Percentiles rank a stretch among this genome's conserved stretches.
Conservation (phyloP, 2,329 filamentous ascomycete species). For the Nigrograna mackinnonii region DNA sequence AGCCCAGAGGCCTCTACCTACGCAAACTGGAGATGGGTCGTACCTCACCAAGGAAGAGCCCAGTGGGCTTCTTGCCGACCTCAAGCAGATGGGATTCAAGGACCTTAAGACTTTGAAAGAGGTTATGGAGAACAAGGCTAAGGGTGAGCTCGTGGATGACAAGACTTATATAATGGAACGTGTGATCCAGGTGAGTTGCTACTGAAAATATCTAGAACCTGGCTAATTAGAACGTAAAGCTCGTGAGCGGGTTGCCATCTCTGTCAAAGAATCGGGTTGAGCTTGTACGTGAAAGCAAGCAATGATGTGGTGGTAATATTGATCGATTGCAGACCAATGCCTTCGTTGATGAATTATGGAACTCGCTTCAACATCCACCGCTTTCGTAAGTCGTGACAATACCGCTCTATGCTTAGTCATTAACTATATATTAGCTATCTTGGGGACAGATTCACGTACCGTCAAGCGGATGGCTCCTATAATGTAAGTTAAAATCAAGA, state of each 20-base stretch:
- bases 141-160: constrained; percentile 67
- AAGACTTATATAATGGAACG: constrained; percentile 78
- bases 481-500: too few relatives aligned
- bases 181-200: constrained; percentile 29
- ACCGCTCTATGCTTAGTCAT: neutral
- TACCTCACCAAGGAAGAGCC: constrained; percentile 33
- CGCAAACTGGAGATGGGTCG: constrained; percentile 9
- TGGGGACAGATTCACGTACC: constrained; percentile 39
- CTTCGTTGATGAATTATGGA: constrained; percentile 17
- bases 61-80: constrained; percentile 47
- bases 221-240: constrained; percentile 1
- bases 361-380: constrained; percentile 17
- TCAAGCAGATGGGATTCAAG: constrained; percentile 56
- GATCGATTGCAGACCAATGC: constrained; percentile 11
- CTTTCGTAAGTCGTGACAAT: constrained; percentile 10
- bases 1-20: constrained; percentile 14
- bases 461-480: constrained; percentile 45
- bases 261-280: constrained; percentile 13
- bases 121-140: constrained; percentile 62
- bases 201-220: too few relatives aligned
- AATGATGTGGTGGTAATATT: too few relatives aligned
- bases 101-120: constrained; percentile 50
- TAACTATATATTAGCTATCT: constrained; percentile 36
- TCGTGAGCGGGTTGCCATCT: constrained; percentile 7
- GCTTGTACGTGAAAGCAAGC: constrained; percentile 8